These are phyloP conservation scores for Cyclocybe cylindracea DNA, from an alignment of 768 basidiomycete species.

Conservation along the genomic window DNA sequence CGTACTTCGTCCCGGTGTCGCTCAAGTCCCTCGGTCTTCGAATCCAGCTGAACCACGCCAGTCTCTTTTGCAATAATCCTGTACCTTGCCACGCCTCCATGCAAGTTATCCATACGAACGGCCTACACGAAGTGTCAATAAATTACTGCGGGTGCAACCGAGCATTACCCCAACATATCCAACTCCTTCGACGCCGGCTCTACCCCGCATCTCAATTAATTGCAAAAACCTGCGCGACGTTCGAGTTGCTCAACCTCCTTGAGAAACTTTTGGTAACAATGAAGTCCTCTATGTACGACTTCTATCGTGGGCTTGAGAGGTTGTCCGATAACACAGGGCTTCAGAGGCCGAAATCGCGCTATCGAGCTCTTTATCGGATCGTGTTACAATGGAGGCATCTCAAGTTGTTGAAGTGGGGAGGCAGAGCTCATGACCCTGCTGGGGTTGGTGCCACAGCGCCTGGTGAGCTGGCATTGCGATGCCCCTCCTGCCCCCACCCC, in stretches of 20 bases:
- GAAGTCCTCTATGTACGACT: slow-evolving; percentile 1
- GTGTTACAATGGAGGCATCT: slow-evolving; percentile 7
- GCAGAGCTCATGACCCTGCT: background rate
- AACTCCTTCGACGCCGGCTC: slow-evolving; percentile 1
- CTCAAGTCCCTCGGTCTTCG: too few relatives aligned
- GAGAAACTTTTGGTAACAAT: slow-evolving; percentile 2
- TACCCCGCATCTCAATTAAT: slow-evolving; percentile 4
- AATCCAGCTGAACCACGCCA: too few relatives aligned
- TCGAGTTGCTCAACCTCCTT: slow-evolving; percentile 5
- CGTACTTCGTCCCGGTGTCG: too few relatives aligned
- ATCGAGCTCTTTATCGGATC: slow-evolving; percentile 1
- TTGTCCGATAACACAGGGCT: slow-evolving; percentile 5
- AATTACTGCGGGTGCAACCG: too few relatives aligned
- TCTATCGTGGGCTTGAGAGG: too few relatives aligned
- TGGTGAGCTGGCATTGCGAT: background rate
- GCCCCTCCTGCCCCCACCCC: slow-evolving; percentile 3
- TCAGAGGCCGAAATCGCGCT: background rate
- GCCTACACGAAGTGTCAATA: too few relatives aligned
- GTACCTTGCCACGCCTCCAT: background rate
- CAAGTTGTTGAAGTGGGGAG: slow-evolving; percentile 7
- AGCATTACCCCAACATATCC: too few relatives aligned
- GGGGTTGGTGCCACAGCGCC: background rate
- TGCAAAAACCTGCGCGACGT: too few relatives aligned
- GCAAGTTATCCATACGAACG: too few relatives aligned
- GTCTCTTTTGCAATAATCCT: slow-evolving; percentile 2